Base-by-base conservation (phyloP, 345 rosid genomes). In the Populus alba region DNA sequence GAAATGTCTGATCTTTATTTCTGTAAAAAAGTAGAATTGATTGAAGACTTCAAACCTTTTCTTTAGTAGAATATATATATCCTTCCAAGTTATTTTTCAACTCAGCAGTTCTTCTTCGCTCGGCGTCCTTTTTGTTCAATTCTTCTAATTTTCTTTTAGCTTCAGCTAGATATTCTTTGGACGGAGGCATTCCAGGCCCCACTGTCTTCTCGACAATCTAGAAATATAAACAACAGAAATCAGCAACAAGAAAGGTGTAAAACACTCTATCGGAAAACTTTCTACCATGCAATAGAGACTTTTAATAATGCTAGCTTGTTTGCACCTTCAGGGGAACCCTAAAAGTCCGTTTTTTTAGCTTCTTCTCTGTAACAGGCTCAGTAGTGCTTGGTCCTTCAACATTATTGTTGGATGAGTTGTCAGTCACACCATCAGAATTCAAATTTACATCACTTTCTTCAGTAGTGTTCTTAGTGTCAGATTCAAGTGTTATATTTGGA, bases 51-150 rank as follows among this genome's bases (percentile, higher is more conserved):
- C 82, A 68, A 38, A 90, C 99, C 97, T 94, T 91, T 80, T 97
- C 99, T 89, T 97, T 97, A 22, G 97, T 94, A 37, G 95, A 89
- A 86, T 97, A 97, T 81, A 97, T 91, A 82, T 94, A 97, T 53
- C 91, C 91, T 83, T 97, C 99, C 88, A 97, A 91, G 83, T 87
- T 87, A 86, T 97, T 94, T 82, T 97, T 97, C 71, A 94, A 83
- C 82, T 97, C 98, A 1, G 98, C 97, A 39, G 99, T 97, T 79
- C 92, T 91, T 87, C 92, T 89, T 74, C 99, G 85, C 84, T 94
- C 99, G 31, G 85, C 88, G 81, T 97, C 99, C 84, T 86, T 94
- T 90, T 87, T 90, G 89, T 94, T 90, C 86, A 92, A 86, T 73
- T 78, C 88, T 80, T 94, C 97, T 85, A 96, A 78, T 85, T 87